phyloP scores from a whole-genome alignment of 1,139 yeast species.

The Geotrichum candidum region DNA sequence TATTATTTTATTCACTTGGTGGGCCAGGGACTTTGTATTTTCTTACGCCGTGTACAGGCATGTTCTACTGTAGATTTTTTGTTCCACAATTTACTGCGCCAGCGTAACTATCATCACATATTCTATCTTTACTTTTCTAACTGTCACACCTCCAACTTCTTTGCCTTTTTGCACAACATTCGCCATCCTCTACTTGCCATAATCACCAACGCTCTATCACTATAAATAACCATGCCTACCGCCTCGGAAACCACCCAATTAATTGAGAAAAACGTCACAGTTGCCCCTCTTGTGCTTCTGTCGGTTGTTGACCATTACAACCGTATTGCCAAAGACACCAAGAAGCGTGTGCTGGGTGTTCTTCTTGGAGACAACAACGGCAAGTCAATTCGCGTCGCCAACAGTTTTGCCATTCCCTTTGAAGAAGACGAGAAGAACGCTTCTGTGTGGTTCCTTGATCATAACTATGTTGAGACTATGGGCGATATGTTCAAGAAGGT shows the following conservation, averaged over 20 bases:
- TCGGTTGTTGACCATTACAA: conserved; percentile 95
- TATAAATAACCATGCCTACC: conserved; percentile 16
- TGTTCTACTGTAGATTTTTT: background rate
- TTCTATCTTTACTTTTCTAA: background rate
- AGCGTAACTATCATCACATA: background rate
- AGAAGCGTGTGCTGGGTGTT: conserved; percentile 90
- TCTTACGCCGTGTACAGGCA: background rate
- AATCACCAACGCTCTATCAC: background rate
- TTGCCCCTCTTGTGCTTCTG: conserved; percentile 89
- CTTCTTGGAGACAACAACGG: conserved; percentile 68
- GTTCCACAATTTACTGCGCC: background rate
- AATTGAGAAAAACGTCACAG: conserved; percentile 61
- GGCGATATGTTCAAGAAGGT: conserved; percentile 96
- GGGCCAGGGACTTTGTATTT: background rate
- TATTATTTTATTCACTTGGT: background rate
- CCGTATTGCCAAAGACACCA: conserved; percentile 63
- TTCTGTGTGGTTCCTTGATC: conserved; percentile 96
- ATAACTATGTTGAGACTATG: conserved; percentile 93
- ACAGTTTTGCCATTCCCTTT: conserved; percentile 67
- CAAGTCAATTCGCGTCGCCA: conserved; percentile 42
- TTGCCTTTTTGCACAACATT: background rate
- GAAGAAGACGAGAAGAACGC: conserved; percentile 94
- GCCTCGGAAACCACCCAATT: conserved; percentile 19
- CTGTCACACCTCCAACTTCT: conserved; percentile 1
- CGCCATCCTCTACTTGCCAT: background rate